Conservation (phyloP, 345 rosid genomes). For the Salix brachista region DNA sequence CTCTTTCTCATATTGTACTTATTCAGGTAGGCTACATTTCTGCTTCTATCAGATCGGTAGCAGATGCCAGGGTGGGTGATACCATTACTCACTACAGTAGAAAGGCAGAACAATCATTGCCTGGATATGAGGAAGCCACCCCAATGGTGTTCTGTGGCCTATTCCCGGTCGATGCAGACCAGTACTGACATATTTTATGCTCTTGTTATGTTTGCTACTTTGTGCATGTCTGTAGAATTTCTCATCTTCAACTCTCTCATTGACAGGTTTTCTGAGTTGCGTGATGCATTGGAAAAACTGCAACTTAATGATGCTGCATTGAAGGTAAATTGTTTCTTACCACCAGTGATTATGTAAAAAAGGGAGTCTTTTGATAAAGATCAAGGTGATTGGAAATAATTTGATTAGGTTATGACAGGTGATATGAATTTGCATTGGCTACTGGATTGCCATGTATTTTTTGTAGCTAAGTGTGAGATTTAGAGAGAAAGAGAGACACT, state of each 20-base stretch:
- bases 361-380: neutral
- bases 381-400: neutral
- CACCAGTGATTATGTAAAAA: neutral
- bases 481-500: no score
- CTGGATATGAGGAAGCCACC: constrained; percentile 97
- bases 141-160: constrained; percentile 99
- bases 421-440: neutral
- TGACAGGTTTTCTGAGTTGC: constrained; percentile 82
- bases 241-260: constrained; percentile 20
- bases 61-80: constrained; percentile 99
- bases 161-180: constrained; percentile 98
- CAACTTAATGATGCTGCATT: constrained; percentile 97
- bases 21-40: constrained; percentile 91
- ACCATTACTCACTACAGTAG: constrained; percentile 65
- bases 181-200: constrained; percentile 43
- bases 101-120: constrained; percentile 71
- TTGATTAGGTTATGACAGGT: neutral
- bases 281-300: constrained; percentile 93
- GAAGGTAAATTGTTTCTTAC: constrained; percentile 44
- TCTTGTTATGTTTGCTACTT: constrained; percentile 8
- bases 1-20: neutral
- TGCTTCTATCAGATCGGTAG: constrained; percentile 91
- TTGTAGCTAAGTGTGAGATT: neutral
- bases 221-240: constrained; percentile 4
- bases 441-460: neutral